phyloP scores from a whole-genome alignment of 2,329 filamentous ascomycete genomes.

The Aureobasidium sp. region DNA sequence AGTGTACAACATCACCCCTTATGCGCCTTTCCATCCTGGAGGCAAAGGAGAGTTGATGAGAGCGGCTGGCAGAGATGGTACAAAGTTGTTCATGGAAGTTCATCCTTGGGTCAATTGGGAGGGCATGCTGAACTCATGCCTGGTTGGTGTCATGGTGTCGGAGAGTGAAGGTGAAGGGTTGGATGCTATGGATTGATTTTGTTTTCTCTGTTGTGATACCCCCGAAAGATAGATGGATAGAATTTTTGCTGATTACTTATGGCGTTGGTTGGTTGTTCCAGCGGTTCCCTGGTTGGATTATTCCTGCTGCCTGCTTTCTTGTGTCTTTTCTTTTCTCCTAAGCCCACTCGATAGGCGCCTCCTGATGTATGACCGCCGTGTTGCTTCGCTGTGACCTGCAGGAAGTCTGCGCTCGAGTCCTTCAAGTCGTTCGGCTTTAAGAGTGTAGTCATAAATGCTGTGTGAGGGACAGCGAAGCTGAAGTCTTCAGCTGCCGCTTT shows the following conservation, averaged over 20 bases:
- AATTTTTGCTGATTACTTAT: neutral
- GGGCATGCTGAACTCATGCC: constrained; percentile 55
- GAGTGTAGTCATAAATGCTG: too few relatives aligned
- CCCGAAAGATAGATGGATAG: neutral
- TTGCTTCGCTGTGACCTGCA: too few relatives aligned
- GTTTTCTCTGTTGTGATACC: neutral
- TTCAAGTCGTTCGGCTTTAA: too few relatives aligned
- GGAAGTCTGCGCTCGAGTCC: too few relatives aligned
- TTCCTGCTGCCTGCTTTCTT: neutral
- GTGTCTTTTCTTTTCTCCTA: neutral
- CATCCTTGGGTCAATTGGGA: constrained; percentile 66
- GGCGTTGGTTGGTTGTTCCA: neutral
- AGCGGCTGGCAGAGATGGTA: constrained; percentile 63
- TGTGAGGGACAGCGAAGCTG: too few relatives aligned
- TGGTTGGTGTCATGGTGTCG: constrained; percentile 55
- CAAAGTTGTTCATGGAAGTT: constrained; percentile 55
- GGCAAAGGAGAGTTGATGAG: constrained; percentile 77
- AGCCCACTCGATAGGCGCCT: too few relatives aligned
- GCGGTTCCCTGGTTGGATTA: neutral
- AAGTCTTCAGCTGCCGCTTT: too few relatives aligned
- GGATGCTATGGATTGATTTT: constrained; percentile 53
- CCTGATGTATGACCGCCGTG: too few relatives aligned
- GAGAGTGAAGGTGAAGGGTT: constrained; percentile 43
- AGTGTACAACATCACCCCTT: constrained; percentile 91
- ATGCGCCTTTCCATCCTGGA: constrained; percentile 84